These are phyloP conservation scores for Ammopiptanthus mongolicus DNA, from an alignment of 306 rosid genomes.

Conservation along the genomic window DNA sequence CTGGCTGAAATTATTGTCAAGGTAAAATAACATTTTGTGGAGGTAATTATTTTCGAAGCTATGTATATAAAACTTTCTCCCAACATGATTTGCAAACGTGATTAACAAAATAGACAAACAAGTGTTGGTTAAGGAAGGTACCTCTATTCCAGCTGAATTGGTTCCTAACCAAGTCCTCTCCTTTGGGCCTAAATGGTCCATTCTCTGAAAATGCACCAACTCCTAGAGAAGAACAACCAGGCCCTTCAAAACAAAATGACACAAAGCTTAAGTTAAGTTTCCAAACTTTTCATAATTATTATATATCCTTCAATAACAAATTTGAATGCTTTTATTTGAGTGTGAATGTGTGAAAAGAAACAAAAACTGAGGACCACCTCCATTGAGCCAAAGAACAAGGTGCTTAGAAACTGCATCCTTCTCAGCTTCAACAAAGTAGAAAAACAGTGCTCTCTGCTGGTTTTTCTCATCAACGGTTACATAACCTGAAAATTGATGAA, in stretches of 20 bases:
- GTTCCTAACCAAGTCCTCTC: constrained; percentile 49
- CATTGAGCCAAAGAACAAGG: constrained; percentile 82
- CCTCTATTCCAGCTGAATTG: constrained; percentile 81
- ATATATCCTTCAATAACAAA: too few relatives aligned
- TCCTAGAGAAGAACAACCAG: constrained; percentile 89
- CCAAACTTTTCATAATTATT: background rate
- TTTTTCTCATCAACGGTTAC: constrained; percentile 36
- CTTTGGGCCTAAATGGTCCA: constrained; percentile 85
- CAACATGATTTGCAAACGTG: too few relatives aligned
- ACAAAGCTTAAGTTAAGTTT: constrained; percentile 3
- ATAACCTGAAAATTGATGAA: constrained; percentile 65
- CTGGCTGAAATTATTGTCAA: too few relatives aligned
- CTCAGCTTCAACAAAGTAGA: constrained; percentile 66
- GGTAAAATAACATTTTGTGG: too few relatives aligned
- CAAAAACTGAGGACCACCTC: constrained; percentile 43
- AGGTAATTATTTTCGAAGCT: too few relatives aligned
- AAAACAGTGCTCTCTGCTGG: constrained; percentile 40
- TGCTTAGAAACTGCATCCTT: constrained; percentile 55
- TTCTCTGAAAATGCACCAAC: constrained; percentile 82
- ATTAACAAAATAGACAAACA: too few relatives aligned
- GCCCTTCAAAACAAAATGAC: constrained; percentile 45
- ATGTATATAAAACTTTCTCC: too few relatives aligned
- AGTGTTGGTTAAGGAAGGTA: background rate
- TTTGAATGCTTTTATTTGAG: background rate
- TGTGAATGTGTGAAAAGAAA: background rate